Percentiles rank a stretch among this genome's conserved stretches.
Conservation (phyloP, 345 rosid genomes). For the Pistacia atlantica region DNA sequence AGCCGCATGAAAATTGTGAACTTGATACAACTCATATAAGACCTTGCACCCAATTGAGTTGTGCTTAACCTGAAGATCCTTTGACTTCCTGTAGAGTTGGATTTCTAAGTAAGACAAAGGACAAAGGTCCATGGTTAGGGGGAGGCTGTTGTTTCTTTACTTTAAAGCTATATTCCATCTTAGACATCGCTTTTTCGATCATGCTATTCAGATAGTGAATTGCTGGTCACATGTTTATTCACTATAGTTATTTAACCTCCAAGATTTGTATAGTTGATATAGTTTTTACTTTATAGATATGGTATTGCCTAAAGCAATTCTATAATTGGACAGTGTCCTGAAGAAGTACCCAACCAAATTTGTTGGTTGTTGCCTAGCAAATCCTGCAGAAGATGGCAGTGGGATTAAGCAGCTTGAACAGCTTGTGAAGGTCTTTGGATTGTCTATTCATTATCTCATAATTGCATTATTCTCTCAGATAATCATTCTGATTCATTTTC, state of each 20-base stretch:
- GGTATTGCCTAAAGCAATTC: slow-evolving; percentile 10
- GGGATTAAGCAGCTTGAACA: slow-evolving; percentile 74
- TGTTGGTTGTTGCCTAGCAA: slow-evolving; percentile 91
- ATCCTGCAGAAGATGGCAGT: slow-evolving; percentile 88
- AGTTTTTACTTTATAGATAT: neutral
- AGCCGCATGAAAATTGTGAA: neutral
- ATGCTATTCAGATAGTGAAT: neutral
- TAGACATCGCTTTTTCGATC: slow-evolving; percentile 6
- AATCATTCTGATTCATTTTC: slow-evolving; percentile 23
- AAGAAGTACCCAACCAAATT: slow-evolving; percentile 80
- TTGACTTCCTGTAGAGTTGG: neutral
- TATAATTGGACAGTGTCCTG: slow-evolving; percentile 53
- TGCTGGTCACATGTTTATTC: neutral
- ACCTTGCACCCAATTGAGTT: neutral
- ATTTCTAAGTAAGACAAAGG: neutral
- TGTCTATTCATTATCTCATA: slow-evolving; percentile 3
- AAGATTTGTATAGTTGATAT: neutral
- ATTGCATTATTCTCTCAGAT: neutral
- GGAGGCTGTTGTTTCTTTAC: neutral
- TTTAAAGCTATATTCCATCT: neutral
- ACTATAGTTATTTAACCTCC: neutral
- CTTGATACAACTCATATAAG: neutral
- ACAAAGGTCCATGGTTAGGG: neutral
- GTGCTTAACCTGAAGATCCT: slow-evolving; percentile 2
- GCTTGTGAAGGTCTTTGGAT: slow-evolving; percentile 64